These are phyloP conservation scores for Acanthamoeba royreba DNA, from an alignment of 208 protist genomes.

Conservation along the genomic window DNA sequence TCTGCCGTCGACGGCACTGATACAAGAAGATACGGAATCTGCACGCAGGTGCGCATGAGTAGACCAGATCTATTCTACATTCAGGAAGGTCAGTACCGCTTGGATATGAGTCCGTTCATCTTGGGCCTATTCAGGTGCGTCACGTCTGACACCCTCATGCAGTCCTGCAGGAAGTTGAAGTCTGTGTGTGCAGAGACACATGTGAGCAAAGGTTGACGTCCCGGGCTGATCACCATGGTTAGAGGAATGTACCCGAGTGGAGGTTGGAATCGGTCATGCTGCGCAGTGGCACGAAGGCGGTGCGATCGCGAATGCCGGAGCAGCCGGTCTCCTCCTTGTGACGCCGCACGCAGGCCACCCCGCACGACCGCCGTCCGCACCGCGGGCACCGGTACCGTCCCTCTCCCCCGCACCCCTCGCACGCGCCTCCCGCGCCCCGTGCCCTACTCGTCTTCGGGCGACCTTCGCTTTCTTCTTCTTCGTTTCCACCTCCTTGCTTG, in stretches of 20 bases:
- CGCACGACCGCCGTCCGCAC: neutral
- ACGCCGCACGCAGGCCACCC: neutral
- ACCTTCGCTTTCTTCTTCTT: too few relatives aligned
- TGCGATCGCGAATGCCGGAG: neutral
- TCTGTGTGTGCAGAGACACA: too few relatives aligned
- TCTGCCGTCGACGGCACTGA: neutral
- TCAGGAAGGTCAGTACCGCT: neutral
- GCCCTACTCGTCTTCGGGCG: neutral
- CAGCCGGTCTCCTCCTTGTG: constrained; percentile 23
- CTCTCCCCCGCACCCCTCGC: neutral
- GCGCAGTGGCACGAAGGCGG: neutral
- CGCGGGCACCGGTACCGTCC: constrained; percentile 13
- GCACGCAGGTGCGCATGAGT: too few relatives aligned
- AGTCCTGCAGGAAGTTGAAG: constrained; percentile 39
- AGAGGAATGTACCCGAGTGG: neutral
- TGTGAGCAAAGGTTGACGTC: too few relatives aligned
- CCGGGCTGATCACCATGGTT: too few relatives aligned
- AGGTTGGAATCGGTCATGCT: neutral
- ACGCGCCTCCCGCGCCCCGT: neutral
- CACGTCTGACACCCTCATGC: neutral
- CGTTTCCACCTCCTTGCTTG: too few relatives aligned
- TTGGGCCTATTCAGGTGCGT: neutral
- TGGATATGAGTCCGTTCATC: neutral
- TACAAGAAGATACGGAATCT: neutral
- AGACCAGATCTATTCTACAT: too few relatives aligned